phyloP scores from a whole-genome alignment of 2,329 filamentous ascomycete genomes.

The Orbilia blumenaviensis region DNA sequence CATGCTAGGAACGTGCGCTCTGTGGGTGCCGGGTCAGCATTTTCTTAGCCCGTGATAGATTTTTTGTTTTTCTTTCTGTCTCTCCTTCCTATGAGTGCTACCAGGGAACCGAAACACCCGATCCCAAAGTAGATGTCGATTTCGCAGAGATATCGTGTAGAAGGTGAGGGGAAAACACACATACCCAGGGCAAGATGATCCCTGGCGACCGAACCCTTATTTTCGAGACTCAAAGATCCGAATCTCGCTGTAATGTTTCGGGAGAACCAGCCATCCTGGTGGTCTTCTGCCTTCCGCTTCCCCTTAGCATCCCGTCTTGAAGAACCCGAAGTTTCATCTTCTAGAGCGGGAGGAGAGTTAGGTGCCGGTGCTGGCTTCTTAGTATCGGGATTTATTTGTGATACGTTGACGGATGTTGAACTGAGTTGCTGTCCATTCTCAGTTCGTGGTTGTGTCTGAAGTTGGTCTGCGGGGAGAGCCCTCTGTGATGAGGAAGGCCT shows the following conservation, averaged over 20 bases:
- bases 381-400: constrained; percentile 29
- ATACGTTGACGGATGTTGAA: constrained; percentile 5
- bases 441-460: not conserved
- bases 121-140: constrained; percentile 26
- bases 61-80: constrained; percentile 12
- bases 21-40: constrained; percentile 59
- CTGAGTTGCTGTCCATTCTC: not conserved
- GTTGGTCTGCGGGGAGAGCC: constrained; percentile 13
- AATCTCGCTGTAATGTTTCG: constrained; percentile 49
- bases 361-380: not conserved
- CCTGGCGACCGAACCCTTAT: constrained; percentile 82
- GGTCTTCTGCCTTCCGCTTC: constrained; percentile 36
- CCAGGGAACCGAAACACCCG: constrained; percentile 18
- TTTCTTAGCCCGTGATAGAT: constrained; percentile 20
- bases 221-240: constrained; percentile 77
- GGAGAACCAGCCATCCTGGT: constrained; percentile 34
- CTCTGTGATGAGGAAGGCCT: constrained; percentile 24
- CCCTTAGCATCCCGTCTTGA: constrained; percentile 42
- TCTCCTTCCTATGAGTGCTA: constrained; percentile 2
- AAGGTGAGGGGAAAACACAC: not conserved
- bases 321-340: constrained; percentile 25
- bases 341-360: not conserved
- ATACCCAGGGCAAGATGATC: constrained; percentile 82
- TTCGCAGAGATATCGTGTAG: not conserved
- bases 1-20: constrained; percentile 87